Evolutionary conservation across 208 protist species (phyloP), one percentile per base, ranked within the genome.

Genomic region (Trypanosoma avium): DNA sequence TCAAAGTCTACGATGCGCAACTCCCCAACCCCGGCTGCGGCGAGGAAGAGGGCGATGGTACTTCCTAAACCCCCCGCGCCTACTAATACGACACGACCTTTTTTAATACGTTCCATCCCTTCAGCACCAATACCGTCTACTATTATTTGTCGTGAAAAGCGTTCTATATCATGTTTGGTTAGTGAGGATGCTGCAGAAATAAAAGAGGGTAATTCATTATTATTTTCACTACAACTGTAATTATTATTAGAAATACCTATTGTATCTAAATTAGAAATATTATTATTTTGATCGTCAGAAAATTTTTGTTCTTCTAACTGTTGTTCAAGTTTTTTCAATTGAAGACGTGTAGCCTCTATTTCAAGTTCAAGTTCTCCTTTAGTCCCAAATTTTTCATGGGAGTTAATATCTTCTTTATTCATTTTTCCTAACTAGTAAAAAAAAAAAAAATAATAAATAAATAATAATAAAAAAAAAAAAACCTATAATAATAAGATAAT

Each of bases 21-120:
- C 26, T 75, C 73, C 15, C 97, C 96, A 12, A 98, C 81, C 0
- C 97, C 97, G 9, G 92, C 89, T 0, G 91, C 95, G 9, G 88
- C 86, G 27, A 99, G 90, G 52, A 97, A 98, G 21, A 98, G 75
- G 4, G 84, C 78, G 27, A 85, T 77, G 29, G 96, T 97, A 66
- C 85, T 97, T 22, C 97, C 97, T 13, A 99, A 79, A 3, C 97
- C 97, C 10, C 97, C 97, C 0, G 89, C 82, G 12, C 97, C 97
- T 9, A 99, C 77, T 42, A 97, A 87, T 1, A 97, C 73, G 0
- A 98, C 90, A 13, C 61, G 72, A 10, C 61, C 70, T 1, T 46
- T 59, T 0, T 74, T 70, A 52, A 98, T 86, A 13, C 75, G 48
- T 10, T 56, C 70, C 84, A 92, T 93, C 15, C 92, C 87, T 3